phyloP scores from a whole-genome alignment of 2,329 filamentous ascomycete species.

The Trichoderma polysporum region DNA sequence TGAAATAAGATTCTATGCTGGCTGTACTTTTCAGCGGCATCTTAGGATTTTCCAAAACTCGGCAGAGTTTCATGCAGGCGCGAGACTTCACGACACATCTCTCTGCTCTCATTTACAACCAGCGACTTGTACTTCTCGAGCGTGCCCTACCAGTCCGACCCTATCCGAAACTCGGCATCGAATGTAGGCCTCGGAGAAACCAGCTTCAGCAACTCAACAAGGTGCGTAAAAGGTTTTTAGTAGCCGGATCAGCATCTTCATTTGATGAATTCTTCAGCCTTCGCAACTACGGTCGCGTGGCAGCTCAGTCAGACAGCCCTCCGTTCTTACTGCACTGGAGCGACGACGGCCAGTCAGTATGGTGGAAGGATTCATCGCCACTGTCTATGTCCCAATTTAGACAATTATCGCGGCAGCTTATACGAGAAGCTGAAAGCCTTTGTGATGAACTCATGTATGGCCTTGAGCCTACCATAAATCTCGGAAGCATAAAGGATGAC shows the following conservation, averaged over 20 bases:
- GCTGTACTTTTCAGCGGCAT: not conserved
- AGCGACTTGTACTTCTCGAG: not conserved
- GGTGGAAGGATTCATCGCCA: not conserved
- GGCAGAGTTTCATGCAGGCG: not conserved
- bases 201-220: not conserved
- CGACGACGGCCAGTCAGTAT: not conserved
- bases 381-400: not conserved
- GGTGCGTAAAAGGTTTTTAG: too few relatives aligned
- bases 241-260: not conserved
- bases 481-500: not conserved
- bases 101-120: not conserved
- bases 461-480: not conserved
- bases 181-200: not conserved
- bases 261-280: not conserved
- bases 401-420: not conserved
- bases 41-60: not conserved
- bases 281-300: not conserved
- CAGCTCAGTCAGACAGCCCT: not conserved
- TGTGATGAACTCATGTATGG: not conserved
- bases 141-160: not conserved
- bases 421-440: not conserved
- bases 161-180: not conserved
- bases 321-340: not conserved
- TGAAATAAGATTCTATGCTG: not conserved
- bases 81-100: not conserved